Percentiles rank a stretch among this genome's conserved stretches.
phyloP scores from a whole-genome alignment of 352 stramenopile species.

The Globisporangium sylvaticum region DNA sequence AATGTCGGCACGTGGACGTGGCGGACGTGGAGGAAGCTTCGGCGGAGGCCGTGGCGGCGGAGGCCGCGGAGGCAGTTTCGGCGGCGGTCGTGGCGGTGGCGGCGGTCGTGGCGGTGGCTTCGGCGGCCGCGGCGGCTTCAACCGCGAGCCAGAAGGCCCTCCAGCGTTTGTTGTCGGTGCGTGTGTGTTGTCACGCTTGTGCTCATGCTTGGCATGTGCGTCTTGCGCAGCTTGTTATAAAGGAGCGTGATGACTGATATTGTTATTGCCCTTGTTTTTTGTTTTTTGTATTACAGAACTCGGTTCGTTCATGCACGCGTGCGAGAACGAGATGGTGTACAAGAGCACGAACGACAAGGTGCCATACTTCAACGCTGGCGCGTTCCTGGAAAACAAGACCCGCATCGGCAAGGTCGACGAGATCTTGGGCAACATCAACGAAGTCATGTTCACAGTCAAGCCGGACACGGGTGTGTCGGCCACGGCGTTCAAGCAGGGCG shows the following conservation, averaged over 20 bases:
- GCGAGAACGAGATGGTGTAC: conserved; percentile 97
- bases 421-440: conserved; percentile 96
- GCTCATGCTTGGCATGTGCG: not conserved
- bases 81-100: conserved; percentile 28
- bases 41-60: conserved; percentile 48
- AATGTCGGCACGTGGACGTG: conserved; percentile 67
- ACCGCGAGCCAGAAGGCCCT: conserved; percentile 63
- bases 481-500: conserved; percentile 94
- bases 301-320: conserved; percentile 95
- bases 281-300: conserved; percentile 68
- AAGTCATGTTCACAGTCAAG: conserved; percentile 97
- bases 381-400: conserved; percentile 99
- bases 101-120: conserved; percentile 39
- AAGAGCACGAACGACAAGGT: conserved; percentile 95
- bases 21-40: conserved; percentile 36
- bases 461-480: conserved; percentile 92
- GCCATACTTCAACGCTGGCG: conserved; percentile 98
- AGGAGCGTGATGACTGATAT: not conserved
- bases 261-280: not conserved
- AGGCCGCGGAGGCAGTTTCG: conserved; percentile 33
- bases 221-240: not conserved
- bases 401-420: conserved; percentile 99
- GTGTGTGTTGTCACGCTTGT: conserved; percentile 6
- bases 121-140: conserved; percentile 32
- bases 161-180: conserved; percentile 67